Conservation (phyloP, 441 rosid genomes). For the Adansonia rubrostipa region DNA sequence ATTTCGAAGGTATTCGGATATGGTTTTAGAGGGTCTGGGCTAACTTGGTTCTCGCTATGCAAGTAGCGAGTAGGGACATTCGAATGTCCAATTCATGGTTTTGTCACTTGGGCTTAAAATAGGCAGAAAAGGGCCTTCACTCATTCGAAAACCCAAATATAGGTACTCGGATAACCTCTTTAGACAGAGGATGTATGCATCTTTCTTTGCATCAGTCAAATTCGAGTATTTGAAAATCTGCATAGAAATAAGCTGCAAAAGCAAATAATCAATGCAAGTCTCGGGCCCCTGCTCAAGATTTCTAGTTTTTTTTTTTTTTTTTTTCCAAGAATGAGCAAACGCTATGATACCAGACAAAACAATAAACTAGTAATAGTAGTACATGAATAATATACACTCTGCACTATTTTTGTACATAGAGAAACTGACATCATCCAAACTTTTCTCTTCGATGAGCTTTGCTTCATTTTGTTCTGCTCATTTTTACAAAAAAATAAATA, state of each 20-base stretch:
- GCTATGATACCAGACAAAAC: neutral
- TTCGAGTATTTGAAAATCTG: neutral
- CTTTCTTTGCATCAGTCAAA: no score
- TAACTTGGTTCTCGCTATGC: neutral
- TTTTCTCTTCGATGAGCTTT: neutral
- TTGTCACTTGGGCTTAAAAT: neutral
- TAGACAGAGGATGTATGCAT: no score
- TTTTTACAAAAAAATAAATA: neutral
- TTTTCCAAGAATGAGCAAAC: neutral
- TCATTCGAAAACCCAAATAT: neutral
- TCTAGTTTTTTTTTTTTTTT: neutral
- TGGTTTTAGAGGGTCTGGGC: neutral
- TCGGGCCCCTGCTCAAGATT: neutral
- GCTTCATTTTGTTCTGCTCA: neutral
- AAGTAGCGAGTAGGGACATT: neutral
- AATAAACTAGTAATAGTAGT: neutral
- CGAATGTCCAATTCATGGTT: neutral
- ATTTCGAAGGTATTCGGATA: neutral
- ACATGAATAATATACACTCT: neutral
- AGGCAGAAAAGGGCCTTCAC: neutral
- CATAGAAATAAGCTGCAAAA: neutral
- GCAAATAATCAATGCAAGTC: neutral
- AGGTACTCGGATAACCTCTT: neutral
- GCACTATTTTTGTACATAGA: neutral
- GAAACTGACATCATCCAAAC: neutral